phyloP scores from a whole-genome alignment of 768 basidiomycete species.

The Punctularia strigosozonata region DNA sequence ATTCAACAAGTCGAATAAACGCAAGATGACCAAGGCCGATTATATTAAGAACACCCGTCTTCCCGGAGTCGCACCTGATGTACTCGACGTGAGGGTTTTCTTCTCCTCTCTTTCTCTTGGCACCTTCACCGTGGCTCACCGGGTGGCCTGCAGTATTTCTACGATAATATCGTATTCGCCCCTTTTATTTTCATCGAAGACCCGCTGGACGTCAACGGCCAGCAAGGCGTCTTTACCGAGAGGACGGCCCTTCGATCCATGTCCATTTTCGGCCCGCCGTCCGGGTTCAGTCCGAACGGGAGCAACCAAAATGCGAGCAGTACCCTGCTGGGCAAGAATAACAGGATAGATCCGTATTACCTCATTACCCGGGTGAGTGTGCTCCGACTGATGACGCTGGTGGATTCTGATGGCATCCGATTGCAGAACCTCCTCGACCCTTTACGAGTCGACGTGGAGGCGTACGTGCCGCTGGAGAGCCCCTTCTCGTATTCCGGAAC shows the following conservation, averaged over 20 bases:
- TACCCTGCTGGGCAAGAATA: constrained; percentile 43
- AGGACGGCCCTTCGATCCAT: constrained; percentile 22
- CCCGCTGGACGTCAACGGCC: constrained; percentile 57
- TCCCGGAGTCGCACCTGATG: constrained; percentile 70
- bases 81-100: constrained; percentile 62
- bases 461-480: constrained; percentile 42
- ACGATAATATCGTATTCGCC: constrained; percentile 91
- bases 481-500: constrained; percentile 64
- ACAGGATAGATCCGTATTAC: constrained; percentile 85
- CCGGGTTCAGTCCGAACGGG: constrained; percentile 15
- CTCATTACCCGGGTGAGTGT: constrained; percentile 66
- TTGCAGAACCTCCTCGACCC: constrained; percentile 53
- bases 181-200: constrained; percentile 97
- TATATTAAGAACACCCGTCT: constrained; percentile 88
- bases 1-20: constrained; percentile 95
- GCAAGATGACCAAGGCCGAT: constrained; percentile 92
- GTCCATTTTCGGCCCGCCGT: constrained; percentile 20
- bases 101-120: too few species aligned
- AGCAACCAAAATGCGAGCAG: constrained; percentile 23
- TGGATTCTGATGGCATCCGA: constrained; percentile 4
- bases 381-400: constrained; percentile 4
- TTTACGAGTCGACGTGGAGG: constrained; percentile 55
- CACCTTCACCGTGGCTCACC: background rate
- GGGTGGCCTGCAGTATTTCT: constrained; percentile 60
- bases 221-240: constrained; percentile 36